These are phyloP conservation scores for Santalum album DNA, from an alignment of 164 flowering plant genomes.

Conservation along the genomic window DNA sequence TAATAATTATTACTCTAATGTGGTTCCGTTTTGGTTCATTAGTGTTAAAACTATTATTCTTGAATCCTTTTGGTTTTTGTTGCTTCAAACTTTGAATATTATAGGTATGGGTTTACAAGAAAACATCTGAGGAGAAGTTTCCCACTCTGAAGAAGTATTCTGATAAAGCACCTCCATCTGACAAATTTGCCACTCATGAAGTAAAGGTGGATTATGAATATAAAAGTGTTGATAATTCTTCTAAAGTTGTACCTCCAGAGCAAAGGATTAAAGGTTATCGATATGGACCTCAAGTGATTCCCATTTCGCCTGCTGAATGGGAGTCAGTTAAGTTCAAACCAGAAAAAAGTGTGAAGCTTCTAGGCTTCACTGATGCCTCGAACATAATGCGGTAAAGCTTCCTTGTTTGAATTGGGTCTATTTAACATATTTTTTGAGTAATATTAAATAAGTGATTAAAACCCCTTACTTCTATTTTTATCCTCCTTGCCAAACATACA, in stretches of 20 bases:
- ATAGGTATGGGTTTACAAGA: constrained; percentile 97
- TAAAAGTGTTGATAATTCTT: constrained; percentile 52
- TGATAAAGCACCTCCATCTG: constrained; percentile 80
- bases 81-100: not conserved
- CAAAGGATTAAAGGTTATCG: constrained; percentile 92
- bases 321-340: constrained; percentile 89
- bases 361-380: constrained; percentile 85
- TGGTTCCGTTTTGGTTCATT: no score
- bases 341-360: constrained; percentile 83
- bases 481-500: constrained; percentile 5
- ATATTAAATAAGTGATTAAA: no score
- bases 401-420: constrained; percentile 5
- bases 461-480: no score
- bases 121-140: constrained; percentile 79
- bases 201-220: constrained; percentile 86
- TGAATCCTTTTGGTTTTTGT: not conserved
- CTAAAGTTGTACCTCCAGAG: constrained; percentile 77
- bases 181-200: constrained; percentile 86
- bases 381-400: constrained; percentile 66
- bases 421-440: no score
- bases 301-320: constrained; percentile 78
- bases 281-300: constrained; percentile 95
- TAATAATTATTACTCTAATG: no score
- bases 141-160: constrained; percentile 87
- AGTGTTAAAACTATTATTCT: no score